Evolutionary conservation across 1,139 yeast genomes (phyloP).

Genomic region (Hyphopichia khmerensis): DNA sequence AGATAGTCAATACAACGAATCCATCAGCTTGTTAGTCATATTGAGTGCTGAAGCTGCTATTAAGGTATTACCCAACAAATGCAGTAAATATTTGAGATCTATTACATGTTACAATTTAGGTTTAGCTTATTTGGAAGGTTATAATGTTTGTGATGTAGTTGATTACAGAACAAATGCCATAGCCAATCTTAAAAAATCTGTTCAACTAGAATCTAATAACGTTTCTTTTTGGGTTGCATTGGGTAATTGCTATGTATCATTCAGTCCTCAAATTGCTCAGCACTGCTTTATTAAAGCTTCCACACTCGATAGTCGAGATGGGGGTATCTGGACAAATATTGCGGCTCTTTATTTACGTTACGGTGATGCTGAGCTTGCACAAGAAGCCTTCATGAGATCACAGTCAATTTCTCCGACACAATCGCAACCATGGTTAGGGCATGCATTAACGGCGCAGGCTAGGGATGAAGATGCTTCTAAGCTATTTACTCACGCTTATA

Average conservation of each 20-base stretch:
- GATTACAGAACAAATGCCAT: conserved; percentile 50
- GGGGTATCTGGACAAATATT: conserved; percentile 75
- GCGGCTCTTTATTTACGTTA: conserved; percentile 72
- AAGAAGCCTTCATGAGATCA: conserved; percentile 69
- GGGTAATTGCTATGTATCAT: conserved; percentile 64
- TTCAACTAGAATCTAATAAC: conserved; percentile 67
- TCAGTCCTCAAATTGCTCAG: conserved; percentile 75
- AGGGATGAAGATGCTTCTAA: conserved; percentile 48
- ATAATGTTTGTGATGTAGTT: conserved; percentile 23
- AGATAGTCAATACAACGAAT: conserved; percentile 15
- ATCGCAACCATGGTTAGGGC: conserved; percentile 83
- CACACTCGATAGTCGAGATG: conserved; percentile 66
- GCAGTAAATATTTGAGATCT: conserved; percentile 54
- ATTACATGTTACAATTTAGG: conserved; percentile 71
- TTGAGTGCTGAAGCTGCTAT: conserved; percentile 29
- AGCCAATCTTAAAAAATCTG: conserved; percentile 59
- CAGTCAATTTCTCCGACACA: conserved; percentile 81
- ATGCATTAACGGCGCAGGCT: conserved; percentile 66
- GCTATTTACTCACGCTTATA: conserved; percentile 74
- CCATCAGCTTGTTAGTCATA: conserved; percentile 24
- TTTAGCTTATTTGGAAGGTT: conserved; percentile 55
- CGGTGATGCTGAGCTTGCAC: conserved; percentile 72
- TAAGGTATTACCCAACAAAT: conserved; percentile 27
- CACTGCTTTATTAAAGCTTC: conserved; percentile 89
- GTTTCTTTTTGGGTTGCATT: conserved; percentile 78